A percentile compares a stretch with the other conserved stretches of the same genome.
Conservation (phyloP, 495 filamentous ascomycete species). For the Aspergillus mulundensis region DNA sequence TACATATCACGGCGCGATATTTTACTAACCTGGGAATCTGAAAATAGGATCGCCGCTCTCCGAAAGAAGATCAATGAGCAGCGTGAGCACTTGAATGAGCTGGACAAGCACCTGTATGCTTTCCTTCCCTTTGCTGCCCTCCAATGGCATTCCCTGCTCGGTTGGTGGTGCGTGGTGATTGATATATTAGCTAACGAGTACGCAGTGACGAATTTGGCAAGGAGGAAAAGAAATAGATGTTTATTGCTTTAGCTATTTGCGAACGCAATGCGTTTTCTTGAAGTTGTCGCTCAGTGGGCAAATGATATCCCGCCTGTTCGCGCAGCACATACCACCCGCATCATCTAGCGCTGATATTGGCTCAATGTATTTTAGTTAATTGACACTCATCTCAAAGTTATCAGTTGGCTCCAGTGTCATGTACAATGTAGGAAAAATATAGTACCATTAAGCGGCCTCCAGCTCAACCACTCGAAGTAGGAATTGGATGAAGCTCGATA, state of each 20-base stretch:
- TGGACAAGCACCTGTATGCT: slow-evolving; percentile 78
- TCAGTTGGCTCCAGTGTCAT: background rate
- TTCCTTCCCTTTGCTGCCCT: slow-evolving; percentile 1
- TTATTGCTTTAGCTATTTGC: slow-evolving; percentile 19
- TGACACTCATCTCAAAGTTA: slow-evolving; percentile 4
- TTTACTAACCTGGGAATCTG: background rate
- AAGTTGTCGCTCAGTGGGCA: background rate
- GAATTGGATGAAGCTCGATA: background rate
- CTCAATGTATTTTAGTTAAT: slow-evolving; percentile 14
- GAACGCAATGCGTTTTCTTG: background rate
- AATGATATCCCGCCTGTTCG: background rate
- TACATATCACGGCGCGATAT: background rate
- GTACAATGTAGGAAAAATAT: background rate
- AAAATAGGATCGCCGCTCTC: slow-evolving; percentile 53
- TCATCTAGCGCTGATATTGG: slow-evolving; percentile 7
- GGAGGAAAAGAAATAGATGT: slow-evolving; percentile 70
- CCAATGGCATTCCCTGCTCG: background rate
- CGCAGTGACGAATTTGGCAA: slow-evolving; percentile 64
- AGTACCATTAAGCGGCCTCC: slow-evolving; percentile 9
- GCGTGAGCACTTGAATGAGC: slow-evolving; percentile 74
- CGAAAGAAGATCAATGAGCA: slow-evolving; percentile 76
- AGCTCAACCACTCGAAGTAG: background rate
- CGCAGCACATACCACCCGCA: slow-evolving; percentile 6
- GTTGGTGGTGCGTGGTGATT: background rate
- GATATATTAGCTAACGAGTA: background rate